These are phyloP conservation scores for Sugiyamaella novakii DNA, from an alignment of 1,139 yeast species.

Conservation along the genomic window DNA sequence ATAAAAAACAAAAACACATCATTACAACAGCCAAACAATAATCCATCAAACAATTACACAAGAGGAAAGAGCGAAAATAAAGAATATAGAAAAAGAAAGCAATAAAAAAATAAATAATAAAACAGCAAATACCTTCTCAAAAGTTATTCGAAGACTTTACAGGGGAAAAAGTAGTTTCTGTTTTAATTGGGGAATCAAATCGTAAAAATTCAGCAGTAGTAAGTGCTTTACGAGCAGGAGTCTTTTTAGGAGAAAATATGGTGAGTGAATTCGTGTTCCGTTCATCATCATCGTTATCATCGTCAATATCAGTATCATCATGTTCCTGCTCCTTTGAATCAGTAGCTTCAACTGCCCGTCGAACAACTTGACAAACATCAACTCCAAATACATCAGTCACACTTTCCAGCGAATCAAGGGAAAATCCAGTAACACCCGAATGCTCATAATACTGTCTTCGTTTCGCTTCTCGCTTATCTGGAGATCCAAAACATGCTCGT, in stretches of 20 bases:
- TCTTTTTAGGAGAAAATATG: slow-evolving; percentile 7
- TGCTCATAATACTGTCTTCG: slow-evolving; percentile 38
- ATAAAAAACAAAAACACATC: slow-evolving; percentile 4
- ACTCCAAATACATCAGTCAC: slow-evolving; percentile 56
- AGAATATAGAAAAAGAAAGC: slow-evolving; percentile 13
- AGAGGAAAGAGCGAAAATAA: slow-evolving; percentile 12
- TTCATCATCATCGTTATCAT: neutral
- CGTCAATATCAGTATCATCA: neutral
- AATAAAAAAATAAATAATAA: slow-evolving; percentile 1
- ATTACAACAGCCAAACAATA: slow-evolving; percentile 1
- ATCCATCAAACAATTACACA: slow-evolving; percentile 9
- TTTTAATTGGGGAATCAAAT: slow-evolving; percentile 39
- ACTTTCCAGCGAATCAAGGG: slow-evolving; percentile 28
- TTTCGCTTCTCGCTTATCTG: slow-evolving; percentile 42
- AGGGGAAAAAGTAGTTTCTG: slow-evolving; percentile 24
- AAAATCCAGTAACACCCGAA: slow-evolving; percentile 32
- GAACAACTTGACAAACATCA: slow-evolving; percentile 58
- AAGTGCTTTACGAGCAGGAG: slow-evolving; percentile 10
- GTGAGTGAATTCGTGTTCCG: neutral
- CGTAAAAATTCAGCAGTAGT: slow-evolving; percentile 21
- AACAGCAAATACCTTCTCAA: slow-evolving; percentile 3
- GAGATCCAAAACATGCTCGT: slow-evolving; percentile 45
- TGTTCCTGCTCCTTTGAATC: slow-evolving; percentile 15
- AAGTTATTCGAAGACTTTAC: slow-evolving; percentile 1
- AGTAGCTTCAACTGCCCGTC: slow-evolving; percentile 50